phyloP scores from a whole-genome alignment of 139 green algal genomes.

The Tetratostichococcus sp. region DNA sequence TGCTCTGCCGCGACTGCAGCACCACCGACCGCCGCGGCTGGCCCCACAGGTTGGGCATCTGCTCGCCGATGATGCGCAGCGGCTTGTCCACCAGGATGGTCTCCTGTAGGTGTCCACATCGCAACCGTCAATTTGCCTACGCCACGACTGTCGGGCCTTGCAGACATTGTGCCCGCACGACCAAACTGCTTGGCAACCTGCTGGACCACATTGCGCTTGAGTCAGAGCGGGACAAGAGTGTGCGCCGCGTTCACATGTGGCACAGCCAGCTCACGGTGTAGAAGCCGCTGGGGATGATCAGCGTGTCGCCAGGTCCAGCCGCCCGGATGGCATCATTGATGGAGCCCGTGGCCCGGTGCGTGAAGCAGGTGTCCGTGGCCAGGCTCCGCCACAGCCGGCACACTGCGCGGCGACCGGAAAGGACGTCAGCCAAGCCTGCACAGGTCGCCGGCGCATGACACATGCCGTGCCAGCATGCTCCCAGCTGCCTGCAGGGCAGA shows the following conservation, averaged over 20 bases:
- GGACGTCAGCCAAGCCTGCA: no score
- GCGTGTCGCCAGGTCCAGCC: constrained; percentile 3
- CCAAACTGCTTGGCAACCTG: no score
- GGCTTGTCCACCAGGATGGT: constrained; percentile 6
- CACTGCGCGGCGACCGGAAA: not conserved
- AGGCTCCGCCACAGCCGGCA: not conserved
- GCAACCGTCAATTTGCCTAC: no score
- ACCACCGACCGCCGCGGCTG: not conserved
- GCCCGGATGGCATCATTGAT: not conserved
- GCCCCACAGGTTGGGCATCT: not conserved
- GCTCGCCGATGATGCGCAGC: not conserved
- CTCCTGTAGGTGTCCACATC: no score
- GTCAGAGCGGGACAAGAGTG: no score
- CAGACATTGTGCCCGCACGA: no score
- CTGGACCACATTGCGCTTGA: no score
- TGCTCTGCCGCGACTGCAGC: not conserved
- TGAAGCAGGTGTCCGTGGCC: not conserved
- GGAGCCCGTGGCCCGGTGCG: not conserved
- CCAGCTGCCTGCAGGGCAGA: not conserved
- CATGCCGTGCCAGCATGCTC: no score
- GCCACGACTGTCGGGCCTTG: no score
- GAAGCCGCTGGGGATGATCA: constrained; percentile 3
- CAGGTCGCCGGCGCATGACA: no score
- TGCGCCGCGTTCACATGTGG: no score
- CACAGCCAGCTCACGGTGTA: no score